Evolutionary conservation across 768 basidiomycete species (phyloP).

Genomic region (Collybiopsis luxurians): DNA sequence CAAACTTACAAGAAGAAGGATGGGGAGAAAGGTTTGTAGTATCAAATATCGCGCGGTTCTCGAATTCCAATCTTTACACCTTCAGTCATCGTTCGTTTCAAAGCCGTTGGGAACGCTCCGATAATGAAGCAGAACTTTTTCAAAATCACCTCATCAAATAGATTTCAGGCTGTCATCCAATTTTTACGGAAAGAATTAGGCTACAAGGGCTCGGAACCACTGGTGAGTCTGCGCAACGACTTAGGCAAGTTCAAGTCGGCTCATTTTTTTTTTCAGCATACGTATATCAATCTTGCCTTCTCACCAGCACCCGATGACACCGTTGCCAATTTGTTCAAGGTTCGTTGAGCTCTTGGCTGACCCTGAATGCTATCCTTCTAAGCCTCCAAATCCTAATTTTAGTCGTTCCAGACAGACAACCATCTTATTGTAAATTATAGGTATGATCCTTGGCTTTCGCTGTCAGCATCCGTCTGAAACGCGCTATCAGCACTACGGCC

Average conservation of each 20-base stretch:
- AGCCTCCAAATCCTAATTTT: constrained; percentile 7
- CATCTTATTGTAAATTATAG: constrained; percentile 93
- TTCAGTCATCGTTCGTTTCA: constrained; percentile 93
- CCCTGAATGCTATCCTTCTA: neutral
- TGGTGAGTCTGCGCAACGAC: constrained; percentile 48
- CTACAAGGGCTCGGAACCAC: constrained; percentile 81
- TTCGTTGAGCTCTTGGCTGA: constrained; percentile 18
- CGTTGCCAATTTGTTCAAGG: constrained; percentile 76
- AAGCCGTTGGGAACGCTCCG: constrained; percentile 95
- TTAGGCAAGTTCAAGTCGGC: neutral
- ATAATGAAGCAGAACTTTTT: constrained; percentile 99
- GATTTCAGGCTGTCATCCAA: constrained; percentile 93
- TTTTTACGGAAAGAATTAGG: constrained; percentile 88
- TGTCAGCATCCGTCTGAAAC: neutral
- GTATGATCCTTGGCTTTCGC: constrained; percentile 31
- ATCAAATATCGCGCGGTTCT: neutral
- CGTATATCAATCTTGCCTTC: constrained; percentile 69
- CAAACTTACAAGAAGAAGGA: constrained; percentile 89
- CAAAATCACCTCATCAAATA: constrained; percentile 93
- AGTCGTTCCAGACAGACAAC: constrained; percentile 87
- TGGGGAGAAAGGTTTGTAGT: constrained; percentile 61
- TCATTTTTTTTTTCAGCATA: constrained; percentile 49
- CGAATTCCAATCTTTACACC: neutral
- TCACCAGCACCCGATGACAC: constrained; percentile 83
- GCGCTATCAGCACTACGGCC: constrained; percentile 48